These are phyloP conservation scores for Trichocomaceae sp. DNA, from an alignment of 2,329 filamentous ascomycete species.

Conservation along the genomic window DNA sequence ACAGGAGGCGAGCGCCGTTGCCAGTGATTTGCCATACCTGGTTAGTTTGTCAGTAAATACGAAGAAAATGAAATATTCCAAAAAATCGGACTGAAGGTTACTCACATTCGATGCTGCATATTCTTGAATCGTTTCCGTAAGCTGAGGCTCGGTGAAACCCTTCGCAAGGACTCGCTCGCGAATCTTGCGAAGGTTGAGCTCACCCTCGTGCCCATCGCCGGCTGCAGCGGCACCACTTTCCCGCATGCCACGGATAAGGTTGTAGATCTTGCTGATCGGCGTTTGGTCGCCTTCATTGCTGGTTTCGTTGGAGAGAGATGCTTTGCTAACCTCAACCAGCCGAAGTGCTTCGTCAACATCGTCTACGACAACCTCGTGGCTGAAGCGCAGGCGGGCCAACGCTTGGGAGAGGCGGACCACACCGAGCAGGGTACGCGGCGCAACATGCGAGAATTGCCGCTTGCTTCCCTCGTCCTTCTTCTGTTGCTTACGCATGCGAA, in stretches of 20 bases:
- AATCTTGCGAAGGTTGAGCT: slow-evolving; percentile 81
- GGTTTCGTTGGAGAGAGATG: slow-evolving; percentile 72
- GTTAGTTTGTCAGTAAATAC: slow-evolving; percentile 32
- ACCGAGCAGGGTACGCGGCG: slow-evolving; percentile 85
- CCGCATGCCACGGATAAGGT: slow-evolving; percentile 80
- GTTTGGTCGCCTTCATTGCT: slow-evolving; percentile 62
- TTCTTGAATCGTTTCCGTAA: slow-evolving; percentile 77
- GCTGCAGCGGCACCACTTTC: slow-evolving; percentile 76
- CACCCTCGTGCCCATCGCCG: slow-evolving; percentile 63
- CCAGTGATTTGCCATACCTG: slow-evolving; percentile 74
- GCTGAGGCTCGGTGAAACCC: slow-evolving; percentile 93
- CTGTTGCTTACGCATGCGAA: slow-evolving; percentile 86
- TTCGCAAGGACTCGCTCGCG: slow-evolving; percentile 89
- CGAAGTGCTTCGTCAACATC: slow-evolving; percentile 94
- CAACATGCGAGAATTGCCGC: slow-evolving; percentile 90
- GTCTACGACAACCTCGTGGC: slow-evolving; percentile 73
- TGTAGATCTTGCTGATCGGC: slow-evolving; percentile 85
- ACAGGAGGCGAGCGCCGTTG: slow-evolving; percentile 63
- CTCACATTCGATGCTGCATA: slow-evolving; percentile 85
- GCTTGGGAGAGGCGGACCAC: slow-evolving; percentile 91
- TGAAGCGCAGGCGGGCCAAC: slow-evolving; percentile 84
- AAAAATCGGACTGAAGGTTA: slow-evolving; percentile 24
- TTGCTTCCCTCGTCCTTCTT: slow-evolving; percentile 85
- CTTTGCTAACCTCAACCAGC: slow-evolving; percentile 87
- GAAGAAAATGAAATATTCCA: not conserved